These are phyloP conservation scores for Ustilago cynodontis DNA, from an alignment of 1,284 basidiomycete genomes.

Conservation along the genomic window DNA sequence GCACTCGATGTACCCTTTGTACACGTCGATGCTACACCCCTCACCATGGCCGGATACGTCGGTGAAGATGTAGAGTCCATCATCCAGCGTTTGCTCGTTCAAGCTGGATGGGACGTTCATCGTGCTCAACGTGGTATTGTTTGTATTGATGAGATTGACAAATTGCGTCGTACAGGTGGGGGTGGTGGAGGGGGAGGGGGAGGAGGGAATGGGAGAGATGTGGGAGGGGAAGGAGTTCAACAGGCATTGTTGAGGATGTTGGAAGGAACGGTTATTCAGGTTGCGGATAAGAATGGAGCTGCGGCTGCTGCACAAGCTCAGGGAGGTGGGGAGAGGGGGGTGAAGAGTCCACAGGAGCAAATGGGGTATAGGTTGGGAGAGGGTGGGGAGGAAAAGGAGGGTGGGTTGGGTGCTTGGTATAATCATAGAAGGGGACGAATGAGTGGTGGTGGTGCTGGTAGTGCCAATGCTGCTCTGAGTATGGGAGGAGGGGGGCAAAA, in stretches of 20 bases:
- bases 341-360: background rate
- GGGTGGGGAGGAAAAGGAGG: background rate
- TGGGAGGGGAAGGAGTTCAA: slow-evolving; percentile 95
- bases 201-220: slow-evolving; percentile 81
- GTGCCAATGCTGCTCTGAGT: background rate
- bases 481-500: background rate
- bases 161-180: slow-evolving; percentile 75
- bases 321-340: background rate
- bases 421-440: slow-evolving; percentile 15
- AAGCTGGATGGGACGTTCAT: slow-evolving; percentile 45
- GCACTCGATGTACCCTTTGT: slow-evolving; percentile 60
- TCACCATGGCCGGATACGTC: slow-evolving; percentile 61
- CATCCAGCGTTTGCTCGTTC: slow-evolving; percentile 47
- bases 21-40: slow-evolving; percentile 56
- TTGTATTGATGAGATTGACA: slow-evolving; percentile 96
- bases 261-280: slow-evolving; percentile 86
- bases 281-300: slow-evolving; percentile 72
- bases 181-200: slow-evolving; percentile 73
- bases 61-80: slow-evolving; percentile 61
- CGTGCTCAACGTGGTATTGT: slow-evolving; percentile 75
- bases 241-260: slow-evolving; percentile 90
- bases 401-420: slow-evolving; percentile 31
- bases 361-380: background rate
- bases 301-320: slow-evolving; percentile 9
- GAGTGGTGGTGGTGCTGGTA: background rate